Evolutionary conservation across 345 rosid genomes (phyloP).

Genomic region (Corchorus capsularis): DNA sequence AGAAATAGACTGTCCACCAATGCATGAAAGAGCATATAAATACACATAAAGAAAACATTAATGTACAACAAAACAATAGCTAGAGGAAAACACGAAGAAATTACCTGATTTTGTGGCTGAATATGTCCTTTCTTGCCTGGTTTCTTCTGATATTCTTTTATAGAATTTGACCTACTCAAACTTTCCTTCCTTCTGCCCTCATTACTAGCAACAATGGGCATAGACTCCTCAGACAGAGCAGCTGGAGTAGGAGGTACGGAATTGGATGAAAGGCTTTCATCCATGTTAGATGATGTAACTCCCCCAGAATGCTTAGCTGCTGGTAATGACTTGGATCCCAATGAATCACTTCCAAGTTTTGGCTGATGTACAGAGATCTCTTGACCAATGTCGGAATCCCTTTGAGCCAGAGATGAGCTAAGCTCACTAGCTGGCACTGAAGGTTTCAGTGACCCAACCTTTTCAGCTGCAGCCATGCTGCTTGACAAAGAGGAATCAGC

Average conservation of each 20-base stretch:
- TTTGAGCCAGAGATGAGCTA: slow-evolving; percentile 32
- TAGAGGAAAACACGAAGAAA: slow-evolving; percentile 1
- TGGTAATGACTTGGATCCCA: slow-evolving; percentile 27
- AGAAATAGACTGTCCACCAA: slow-evolving; percentile 36
- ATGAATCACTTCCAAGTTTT: slow-evolving; percentile 41
- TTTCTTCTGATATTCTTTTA: slow-evolving; percentile 53
- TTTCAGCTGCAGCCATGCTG: slow-evolving; percentile 37
- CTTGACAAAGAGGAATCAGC: slow-evolving; percentile 31
- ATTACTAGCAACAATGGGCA: slow-evolving; percentile 18
- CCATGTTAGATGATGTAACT: slow-evolving; percentile 25
- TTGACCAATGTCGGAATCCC: slow-evolving; percentile 36
- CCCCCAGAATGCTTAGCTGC: slow-evolving; percentile 34
- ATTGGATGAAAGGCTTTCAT: slow-evolving; percentile 23
- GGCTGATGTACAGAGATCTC: slow-evolving; percentile 39
- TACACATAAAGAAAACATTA: not conserved
- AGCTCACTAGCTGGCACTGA: slow-evolving; percentile 42
- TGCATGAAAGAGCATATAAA: slow-evolving; percentile 25
- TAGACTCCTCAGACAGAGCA: slow-evolving; percentile 38
- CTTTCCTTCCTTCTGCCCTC: slow-evolving; percentile 43
- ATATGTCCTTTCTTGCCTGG: slow-evolving; percentile 39
- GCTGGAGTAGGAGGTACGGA: slow-evolving; percentile 20
- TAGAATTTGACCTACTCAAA: slow-evolving; percentile 54
- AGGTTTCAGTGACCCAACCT: slow-evolving; percentile 44
- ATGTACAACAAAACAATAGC: not conserved
- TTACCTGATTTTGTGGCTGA: slow-evolving; percentile 53